phyloP scores from a whole-genome alignment of 495 filamentous ascomycete genomes.

The Penicillium cosmopolitanum region DNA sequence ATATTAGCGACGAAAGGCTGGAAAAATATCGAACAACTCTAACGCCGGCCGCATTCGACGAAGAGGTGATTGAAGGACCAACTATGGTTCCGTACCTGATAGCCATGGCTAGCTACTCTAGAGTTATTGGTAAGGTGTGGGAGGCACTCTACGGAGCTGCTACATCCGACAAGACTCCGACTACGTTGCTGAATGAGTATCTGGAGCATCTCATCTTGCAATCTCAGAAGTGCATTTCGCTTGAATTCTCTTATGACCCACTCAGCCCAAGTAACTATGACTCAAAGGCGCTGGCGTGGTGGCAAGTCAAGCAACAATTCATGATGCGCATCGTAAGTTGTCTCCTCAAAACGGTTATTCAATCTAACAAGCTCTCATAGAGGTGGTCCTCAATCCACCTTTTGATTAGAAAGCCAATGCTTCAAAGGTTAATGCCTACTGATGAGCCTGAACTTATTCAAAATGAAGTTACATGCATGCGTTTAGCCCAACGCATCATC shows the following conservation, averaged over 20 bases:
- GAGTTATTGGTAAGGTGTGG: conserved; percentile 33
- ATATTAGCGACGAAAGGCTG: conserved; percentile 28
- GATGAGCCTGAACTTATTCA: conserved; percentile 16
- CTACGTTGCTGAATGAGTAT: conserved; percentile 25
- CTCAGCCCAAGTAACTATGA: neutral
- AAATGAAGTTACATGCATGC: conserved; percentile 32
- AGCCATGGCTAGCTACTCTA: conserved; percentile 31
- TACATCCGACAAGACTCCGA: conserved; percentile 18
- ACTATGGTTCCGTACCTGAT: conserved; percentile 21
- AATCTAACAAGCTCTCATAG: conserved; percentile 12
- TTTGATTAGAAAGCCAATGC: conserved; percentile 30
- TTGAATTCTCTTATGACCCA: conserved; percentile 24
- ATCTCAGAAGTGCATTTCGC: conserved; percentile 23
- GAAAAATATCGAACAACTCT: neutral
- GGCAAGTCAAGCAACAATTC: conserved; percentile 28
- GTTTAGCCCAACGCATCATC: conserved; percentile 21
- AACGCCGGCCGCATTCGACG: neutral
- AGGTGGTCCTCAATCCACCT: conserved; percentile 34
- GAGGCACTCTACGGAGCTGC: conserved; percentile 30
- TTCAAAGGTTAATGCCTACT: conserved; percentile 8
- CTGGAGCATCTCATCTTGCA: conserved; percentile 22
- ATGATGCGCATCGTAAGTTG: conserved; percentile 32
- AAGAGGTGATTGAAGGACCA: neutral
- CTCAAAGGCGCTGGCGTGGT: conserved; percentile 14
- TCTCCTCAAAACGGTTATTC: neutral